Percentiles rank a stretch among this genome's conserved stretches.
Evolutionary conservation across 176 grass and related monocot species (phyloP).

Genomic region (Tuctoria greenei): DNA sequence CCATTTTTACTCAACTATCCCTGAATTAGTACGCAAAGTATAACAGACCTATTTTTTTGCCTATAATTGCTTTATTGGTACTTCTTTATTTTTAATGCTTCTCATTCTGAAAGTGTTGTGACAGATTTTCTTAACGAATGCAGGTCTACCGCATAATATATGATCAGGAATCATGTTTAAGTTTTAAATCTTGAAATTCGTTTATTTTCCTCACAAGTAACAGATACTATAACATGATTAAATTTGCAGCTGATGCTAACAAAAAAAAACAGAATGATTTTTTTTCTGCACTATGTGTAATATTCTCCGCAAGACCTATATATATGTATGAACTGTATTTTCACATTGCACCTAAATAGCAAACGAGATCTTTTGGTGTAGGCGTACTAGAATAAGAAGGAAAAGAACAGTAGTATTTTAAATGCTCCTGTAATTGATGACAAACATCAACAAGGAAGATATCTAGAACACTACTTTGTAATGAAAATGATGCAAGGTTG

Average conservation of each 20-base stretch:
- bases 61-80: neutral
- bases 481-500: neutral
- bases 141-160: neutral
- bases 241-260: neutral
- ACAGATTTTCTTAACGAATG: neutral
- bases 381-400: neutral
- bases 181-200: neutral
- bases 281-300: no score
- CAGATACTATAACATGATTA: neutral
- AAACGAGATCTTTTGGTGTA: neutral
- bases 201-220: neutral
- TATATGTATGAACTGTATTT: neutral
- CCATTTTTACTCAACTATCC: neutral
- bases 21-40: slow-evolving; percentile 3
- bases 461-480: neutral
- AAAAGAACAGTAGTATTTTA: neutral
- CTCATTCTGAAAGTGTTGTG: neutral
- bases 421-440: neutral
- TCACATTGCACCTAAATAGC: neutral
- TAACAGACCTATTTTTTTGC: neutral
- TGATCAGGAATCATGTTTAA: neutral
- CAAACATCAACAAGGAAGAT: neutral
- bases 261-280: neutral
- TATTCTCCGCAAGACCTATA: neutral
- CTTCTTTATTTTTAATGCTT: neutral